Conservation (phyloP, 108 stramenopile genomes). For the Pseudonitzschia pungens region DNA sequence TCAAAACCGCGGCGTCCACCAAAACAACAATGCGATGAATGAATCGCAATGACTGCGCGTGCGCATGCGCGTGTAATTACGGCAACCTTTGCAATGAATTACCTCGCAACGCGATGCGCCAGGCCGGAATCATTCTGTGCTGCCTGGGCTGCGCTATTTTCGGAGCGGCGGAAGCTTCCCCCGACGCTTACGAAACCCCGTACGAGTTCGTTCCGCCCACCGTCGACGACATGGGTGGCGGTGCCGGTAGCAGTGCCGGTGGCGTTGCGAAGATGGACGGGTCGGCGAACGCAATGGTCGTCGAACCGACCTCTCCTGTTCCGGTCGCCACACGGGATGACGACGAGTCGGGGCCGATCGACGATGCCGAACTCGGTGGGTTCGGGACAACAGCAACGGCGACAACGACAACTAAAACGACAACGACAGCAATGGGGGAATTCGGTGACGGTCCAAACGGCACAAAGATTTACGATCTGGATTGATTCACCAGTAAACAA, state of each 20-base stretch:
- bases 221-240: not conserved
- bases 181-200: constrained; percentile 41
- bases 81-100: too few relatives aligned
- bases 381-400: not conserved
- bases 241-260: too few relatives aligned
- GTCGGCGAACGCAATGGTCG: too few relatives aligned
- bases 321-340: too few relatives aligned
- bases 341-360: not conserved
- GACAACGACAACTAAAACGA: too few relatives aligned
- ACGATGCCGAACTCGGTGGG: not conserved
- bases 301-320: too few relatives aligned
- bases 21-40: too few relatives aligned
- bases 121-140: constrained; percentile 63
- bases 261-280: too few relatives aligned
- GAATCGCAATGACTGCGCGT: too few relatives aligned
- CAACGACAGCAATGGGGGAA: not conserved
- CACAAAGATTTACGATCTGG: not conserved
- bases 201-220: not conserved
- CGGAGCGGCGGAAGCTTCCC: constrained; percentile 65
- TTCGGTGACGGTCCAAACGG: not conserved
- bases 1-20: too few relatives aligned
- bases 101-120: too few relatives aligned
- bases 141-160: constrained; percentile 84
- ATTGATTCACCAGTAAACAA: not conserved
- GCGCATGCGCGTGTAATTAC: too few relatives aligned